Conservation (phyloP, 148 eudicot genomes). For the Rhododendron kiyosumense region DNA sequence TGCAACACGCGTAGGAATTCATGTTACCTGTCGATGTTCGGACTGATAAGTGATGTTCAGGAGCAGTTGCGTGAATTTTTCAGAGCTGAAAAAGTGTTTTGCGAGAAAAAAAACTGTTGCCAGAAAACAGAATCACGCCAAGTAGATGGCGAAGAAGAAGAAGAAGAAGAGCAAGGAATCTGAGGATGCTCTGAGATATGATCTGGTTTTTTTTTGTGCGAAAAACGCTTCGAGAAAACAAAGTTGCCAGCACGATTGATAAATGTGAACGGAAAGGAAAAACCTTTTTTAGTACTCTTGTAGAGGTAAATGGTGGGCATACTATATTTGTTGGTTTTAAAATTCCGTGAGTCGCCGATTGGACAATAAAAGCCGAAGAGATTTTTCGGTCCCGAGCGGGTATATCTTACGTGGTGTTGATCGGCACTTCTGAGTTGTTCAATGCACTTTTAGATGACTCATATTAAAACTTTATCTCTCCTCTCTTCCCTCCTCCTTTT, state of each 20-base stretch:
- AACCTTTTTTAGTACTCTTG: background rate
- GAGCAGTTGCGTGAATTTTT: background rate
- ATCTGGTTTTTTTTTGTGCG: background rate
- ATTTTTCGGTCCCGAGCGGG: too few relatives aligned
- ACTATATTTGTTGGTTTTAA: background rate
- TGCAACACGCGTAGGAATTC: background rate
- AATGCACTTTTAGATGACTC: too few relatives aligned
- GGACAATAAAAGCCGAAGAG: background rate
- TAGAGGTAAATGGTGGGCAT: background rate
- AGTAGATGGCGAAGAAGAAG: background rate
- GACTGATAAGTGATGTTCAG: background rate
- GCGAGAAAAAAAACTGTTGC: background rate
- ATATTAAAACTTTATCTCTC: too few relatives aligned
- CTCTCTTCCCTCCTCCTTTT: too few relatives aligned
- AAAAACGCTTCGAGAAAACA: background rate
- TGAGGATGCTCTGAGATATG: background rate
- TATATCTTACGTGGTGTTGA: too few relatives aligned
- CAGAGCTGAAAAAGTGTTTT: background rate
- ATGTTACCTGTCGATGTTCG: background rate
- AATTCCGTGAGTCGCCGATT: slow-evolving; percentile 4
- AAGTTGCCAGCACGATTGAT: background rate
- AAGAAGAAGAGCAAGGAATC: background rate
- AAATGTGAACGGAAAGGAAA: background rate
- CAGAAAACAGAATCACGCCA: background rate
- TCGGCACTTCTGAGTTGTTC: too few relatives aligned